Evolutionary conservation across 306 rosid species (phyloP).

Genomic region (Vachellia collinsii): DNA sequence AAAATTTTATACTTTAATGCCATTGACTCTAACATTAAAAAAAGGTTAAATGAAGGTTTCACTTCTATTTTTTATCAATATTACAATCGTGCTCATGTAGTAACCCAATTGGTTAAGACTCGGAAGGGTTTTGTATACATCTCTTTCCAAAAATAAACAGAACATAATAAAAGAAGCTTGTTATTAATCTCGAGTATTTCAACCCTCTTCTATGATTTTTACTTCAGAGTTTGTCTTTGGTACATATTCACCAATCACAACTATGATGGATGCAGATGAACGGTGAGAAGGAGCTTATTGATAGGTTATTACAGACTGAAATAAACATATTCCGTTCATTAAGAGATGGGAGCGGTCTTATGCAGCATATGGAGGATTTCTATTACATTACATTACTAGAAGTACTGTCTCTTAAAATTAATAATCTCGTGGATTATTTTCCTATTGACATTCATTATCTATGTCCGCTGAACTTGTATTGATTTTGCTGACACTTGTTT

Average conservation of each 20-base stretch:
- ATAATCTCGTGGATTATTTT: conserved; percentile 12
- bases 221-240: conserved; percentile 5
- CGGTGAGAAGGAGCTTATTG: conserved; percentile 91
- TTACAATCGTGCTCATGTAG: too few relatives aligned
- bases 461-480: not conserved
- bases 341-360: conserved; percentile 93
- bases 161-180: not conserved
- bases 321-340: conserved; percentile 86
- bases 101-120: too few relatives aligned
- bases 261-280: conserved; percentile 67
- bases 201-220: not conserved
- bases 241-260: conserved; percentile 14
- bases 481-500: conserved; percentile 20
- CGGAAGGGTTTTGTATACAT: not conserved
- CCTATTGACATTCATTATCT: not conserved
- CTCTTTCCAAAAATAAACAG: not conserved
- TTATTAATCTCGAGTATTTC: not conserved
- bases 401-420: conserved; percentile 47
- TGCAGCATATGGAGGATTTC: conserved; percentile 99
- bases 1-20: not conserved
- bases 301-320: conserved; percentile 85
- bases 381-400: conserved; percentile 86
- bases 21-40: not conserved
- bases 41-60: too few relatives aligned
- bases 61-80: not conserved